Evolutionary conservation across 192 early-diverging fungal genomes (phyloP), one percentile per base, ranked within the genome.

Genomic region (Coemansia sp.): DNA sequence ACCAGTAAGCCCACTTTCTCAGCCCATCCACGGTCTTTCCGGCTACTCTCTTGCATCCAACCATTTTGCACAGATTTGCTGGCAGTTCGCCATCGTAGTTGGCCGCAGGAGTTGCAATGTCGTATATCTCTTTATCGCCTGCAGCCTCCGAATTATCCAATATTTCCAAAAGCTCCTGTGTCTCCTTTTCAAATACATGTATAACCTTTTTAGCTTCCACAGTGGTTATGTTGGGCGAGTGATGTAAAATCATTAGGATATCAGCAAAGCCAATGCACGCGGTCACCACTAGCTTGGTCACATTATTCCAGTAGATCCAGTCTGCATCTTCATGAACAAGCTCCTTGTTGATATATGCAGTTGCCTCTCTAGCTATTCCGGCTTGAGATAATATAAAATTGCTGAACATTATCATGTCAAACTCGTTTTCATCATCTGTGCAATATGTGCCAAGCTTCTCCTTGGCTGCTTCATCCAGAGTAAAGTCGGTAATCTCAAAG

Each of bases 231-330:
- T 53, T 26, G 24, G 51, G 51, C 21, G 51, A 53, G 14, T 53
- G 9, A 10, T 9, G 7, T 7, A 53, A 10, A 53, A 53, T 23
- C 23, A 23, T 53, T 11, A 53, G 14, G 0, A 53, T 10, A 14
- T 24, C 51, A 26, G 23, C 51, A 53, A 53, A 26, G 9, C 51
- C 51, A 53, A 53, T 53, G 9, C 23, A 26, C 8, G 51, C 9
- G 23, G 51, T 53, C 14, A 53, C 51, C 7, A 53, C 51, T 6
- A 53, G 51, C 51, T 53, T 53, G 51, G 51, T 53, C 23, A 26
- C 51, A 7, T 26, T 53, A 26, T 26, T 26, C 51, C 51, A 53
- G 2, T 21, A 53, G 23, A 53, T 53, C 51, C 21, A 23, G 23
- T 53, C 51, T 14, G 26, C 51, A 11, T 53, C 51, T 2, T 26